Conservation (phyloP, 2,329 filamentous ascomycete genomes). For the Helminthosporium solani region DNA sequence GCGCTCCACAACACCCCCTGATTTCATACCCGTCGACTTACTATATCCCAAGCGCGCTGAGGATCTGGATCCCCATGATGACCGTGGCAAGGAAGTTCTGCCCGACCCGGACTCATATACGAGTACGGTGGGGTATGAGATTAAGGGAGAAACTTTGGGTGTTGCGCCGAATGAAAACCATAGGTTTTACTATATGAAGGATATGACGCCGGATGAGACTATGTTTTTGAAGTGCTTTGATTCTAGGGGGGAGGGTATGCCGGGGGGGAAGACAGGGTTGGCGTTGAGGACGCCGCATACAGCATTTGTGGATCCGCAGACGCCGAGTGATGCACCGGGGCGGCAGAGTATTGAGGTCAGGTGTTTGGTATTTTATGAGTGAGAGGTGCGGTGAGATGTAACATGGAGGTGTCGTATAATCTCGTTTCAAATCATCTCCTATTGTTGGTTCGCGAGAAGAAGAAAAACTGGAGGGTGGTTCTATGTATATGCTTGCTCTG, state of each 20-base stretch:
- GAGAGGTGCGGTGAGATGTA: too few relatives aligned
- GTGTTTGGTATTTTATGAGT: conserved; percentile 63
- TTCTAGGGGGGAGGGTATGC: conserved; percentile 46
- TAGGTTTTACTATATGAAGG: conserved; percentile 65
- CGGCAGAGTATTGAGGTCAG: conserved; percentile 66
- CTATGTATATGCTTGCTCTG: too few relatives aligned
- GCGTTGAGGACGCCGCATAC: conserved; percentile 63
- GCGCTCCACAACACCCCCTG: conserved; percentile 56
- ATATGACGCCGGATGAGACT: conserved; percentile 62
- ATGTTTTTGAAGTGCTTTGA: conserved; percentile 56
- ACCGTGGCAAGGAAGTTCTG: conserved; percentile 59
- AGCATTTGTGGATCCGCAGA: conserved; percentile 58
- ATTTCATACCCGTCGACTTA: conserved; percentile 63
- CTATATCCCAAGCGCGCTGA: conserved; percentile 57
- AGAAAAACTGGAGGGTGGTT: too few relatives aligned
- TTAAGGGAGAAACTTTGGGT: conserved; percentile 62
- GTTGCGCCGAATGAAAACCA: conserved; percentile 60
- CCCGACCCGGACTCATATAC: conserved; percentile 49
- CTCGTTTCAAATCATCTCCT: too few relatives aligned
- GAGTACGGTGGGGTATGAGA: conserved; percentile 63
- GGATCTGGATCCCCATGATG: conserved; percentile 50
- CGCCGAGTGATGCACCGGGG: conserved; percentile 50
- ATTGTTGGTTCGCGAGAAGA: too few relatives aligned
- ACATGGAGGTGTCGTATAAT: too few relatives aligned
- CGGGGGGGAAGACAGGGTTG: conserved; percentile 41